phyloP scores from a whole-genome alignment of 768 basidiomycete species.

The Podaxis pistillaris region DNA sequence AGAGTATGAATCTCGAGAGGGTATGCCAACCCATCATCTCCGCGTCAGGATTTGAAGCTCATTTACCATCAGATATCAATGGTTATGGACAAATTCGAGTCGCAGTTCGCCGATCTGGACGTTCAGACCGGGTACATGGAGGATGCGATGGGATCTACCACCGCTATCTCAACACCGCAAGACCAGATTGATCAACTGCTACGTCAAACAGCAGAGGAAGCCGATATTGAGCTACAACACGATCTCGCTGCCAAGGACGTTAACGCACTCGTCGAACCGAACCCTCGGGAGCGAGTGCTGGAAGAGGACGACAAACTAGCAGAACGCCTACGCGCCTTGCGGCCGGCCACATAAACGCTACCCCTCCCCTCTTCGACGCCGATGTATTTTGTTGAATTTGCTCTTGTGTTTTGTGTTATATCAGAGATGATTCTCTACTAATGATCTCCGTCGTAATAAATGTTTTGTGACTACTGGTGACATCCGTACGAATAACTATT shows the following conservation, averaged over 20 bases:
- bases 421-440: not conserved
- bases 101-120: slow-evolving; percentile 94
- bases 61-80: slow-evolving; percentile 72
- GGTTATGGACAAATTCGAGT: slow-evolving; percentile 99
- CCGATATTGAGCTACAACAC: slow-evolving; percentile 92
- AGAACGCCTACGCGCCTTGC: slow-evolving; percentile 82
- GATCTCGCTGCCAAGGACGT: slow-evolving; percentile 73
- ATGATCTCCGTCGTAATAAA: not conserved
- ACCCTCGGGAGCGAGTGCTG: slow-evolving; percentile 46
- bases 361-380: not conserved
- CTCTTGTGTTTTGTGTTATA: not conserved
- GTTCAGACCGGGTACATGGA: slow-evolving; percentile 99
- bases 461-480: not conserved
- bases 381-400: slow-evolving; percentile 6
- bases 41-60: not conserved
- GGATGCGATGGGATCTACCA: slow-evolving; percentile 90
- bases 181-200: slow-evolving; percentile 94
- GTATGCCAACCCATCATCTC: slow-evolving; percentile 36
- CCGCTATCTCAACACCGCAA: slow-evolving; percentile 90
- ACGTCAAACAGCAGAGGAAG: slow-evolving; percentile 95
- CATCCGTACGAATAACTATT: not conserved
- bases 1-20: slow-evolving; percentile 96
- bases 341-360: slow-evolving; percentile 61
- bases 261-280: slow-evolving; percentile 55
- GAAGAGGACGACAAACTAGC: slow-evolving; percentile 84